Evolutionary conservation across 2,329 filamentous ascomycete species (phyloP).

Genomic region (Hortaea werneckii): DNA sequence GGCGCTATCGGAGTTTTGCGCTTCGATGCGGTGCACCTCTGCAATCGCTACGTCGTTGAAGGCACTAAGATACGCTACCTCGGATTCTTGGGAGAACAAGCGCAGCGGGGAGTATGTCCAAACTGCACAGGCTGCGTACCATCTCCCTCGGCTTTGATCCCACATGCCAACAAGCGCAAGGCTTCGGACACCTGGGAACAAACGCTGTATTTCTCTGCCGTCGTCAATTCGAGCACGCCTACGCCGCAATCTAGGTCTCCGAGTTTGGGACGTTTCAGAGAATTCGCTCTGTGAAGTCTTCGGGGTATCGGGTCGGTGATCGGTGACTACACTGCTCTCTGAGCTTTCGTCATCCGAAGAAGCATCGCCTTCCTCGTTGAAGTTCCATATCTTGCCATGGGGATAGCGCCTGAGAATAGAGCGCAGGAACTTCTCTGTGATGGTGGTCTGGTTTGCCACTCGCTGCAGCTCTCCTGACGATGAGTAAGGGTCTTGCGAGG

Average conservation of each 20-base stretch:
- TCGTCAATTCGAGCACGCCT: slow-evolving; percentile 8
- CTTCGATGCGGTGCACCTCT: slow-evolving; percentile 31
- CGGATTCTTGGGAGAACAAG: slow-evolving; percentile 31
- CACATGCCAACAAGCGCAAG: slow-evolving; percentile 43
- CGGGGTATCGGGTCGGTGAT: background rate
- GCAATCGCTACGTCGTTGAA: slow-evolving; percentile 35
- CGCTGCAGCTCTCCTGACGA: slow-evolving; percentile 1
- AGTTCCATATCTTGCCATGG: slow-evolving; percentile 18
- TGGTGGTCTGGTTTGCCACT: background rate
- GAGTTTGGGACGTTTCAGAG: background rate
- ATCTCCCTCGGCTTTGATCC: slow-evolving; percentile 34
- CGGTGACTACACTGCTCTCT: background rate
- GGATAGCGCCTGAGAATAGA: slow-evolving; percentile 14
- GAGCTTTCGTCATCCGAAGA: slow-evolving; percentile 6
- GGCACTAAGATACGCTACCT: slow-evolving; percentile 29
- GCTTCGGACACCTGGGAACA: slow-evolving; percentile 38
- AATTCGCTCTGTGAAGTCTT: background rate
- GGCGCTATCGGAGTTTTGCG: slow-evolving; percentile 33
- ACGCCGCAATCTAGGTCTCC: background rate
- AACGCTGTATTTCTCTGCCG: slow-evolving; percentile 15
- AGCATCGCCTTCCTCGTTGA: slow-evolving; percentile 8
- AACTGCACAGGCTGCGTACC: slow-evolving; percentile 27
- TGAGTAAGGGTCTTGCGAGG: slow-evolving; percentile 1
- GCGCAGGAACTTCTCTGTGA: slow-evolving; percentile 13
- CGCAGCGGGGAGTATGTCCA: slow-evolving; percentile 37